Percentiles rank a stretch among this genome's conserved stretches.
Evolutionary conservation across 805 yeast genomes (phyloP).

Genomic region (Candida silvicultrix): DNA sequence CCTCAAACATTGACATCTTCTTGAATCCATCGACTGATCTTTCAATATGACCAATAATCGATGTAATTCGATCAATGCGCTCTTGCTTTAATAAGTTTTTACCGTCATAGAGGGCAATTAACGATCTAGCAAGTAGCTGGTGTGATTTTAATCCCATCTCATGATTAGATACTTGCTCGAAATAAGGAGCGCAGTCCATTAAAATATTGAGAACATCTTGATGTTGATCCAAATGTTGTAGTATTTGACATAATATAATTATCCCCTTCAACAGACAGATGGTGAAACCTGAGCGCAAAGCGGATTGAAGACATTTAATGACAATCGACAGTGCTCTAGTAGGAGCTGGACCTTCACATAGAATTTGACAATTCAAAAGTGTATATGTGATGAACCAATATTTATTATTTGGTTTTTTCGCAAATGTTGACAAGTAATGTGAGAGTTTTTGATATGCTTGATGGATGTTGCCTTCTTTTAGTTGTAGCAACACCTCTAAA

Average conservation of each 20-base stretch:
- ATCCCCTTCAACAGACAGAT: slow-evolving; percentile 41
- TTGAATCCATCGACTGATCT: slow-evolving; percentile 39
- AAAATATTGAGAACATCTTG: slow-evolving; percentile 40
- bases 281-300: slow-evolving; percentile 40
- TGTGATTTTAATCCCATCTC: slow-evolving; percentile 34
- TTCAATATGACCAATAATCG: slow-evolving; percentile 32
- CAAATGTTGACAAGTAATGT: slow-evolving; percentile 8
- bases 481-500: slow-evolving; percentile 17
- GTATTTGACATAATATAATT: slow-evolving; percentile 36
- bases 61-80: slow-evolving; percentile 7
- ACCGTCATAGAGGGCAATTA: slow-evolving; percentile 8
- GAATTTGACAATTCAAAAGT: slow-evolving; percentile 38
- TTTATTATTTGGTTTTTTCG: slow-evolving; percentile 23
- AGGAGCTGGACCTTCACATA: slow-evolving; percentile 37
- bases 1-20: slow-evolving; percentile 29
- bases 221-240: slow-evolving; percentile 33
- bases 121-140: slow-evolving; percentile 25
- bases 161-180: slow-evolving; percentile 33
- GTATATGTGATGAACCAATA: slow-evolving; percentile 41
- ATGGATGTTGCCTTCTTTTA: slow-evolving; percentile 16
- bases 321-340: slow-evolving; percentile 44
- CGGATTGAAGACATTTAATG: slow-evolving; percentile 41
- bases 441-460: slow-evolving; percentile 18
- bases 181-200: slow-evolving; percentile 35
- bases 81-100: not conserved